Base-by-base conservation (phyloP, 2,329 filamentous ascomycete species). In the Alternaria gansuensis region DNA sequence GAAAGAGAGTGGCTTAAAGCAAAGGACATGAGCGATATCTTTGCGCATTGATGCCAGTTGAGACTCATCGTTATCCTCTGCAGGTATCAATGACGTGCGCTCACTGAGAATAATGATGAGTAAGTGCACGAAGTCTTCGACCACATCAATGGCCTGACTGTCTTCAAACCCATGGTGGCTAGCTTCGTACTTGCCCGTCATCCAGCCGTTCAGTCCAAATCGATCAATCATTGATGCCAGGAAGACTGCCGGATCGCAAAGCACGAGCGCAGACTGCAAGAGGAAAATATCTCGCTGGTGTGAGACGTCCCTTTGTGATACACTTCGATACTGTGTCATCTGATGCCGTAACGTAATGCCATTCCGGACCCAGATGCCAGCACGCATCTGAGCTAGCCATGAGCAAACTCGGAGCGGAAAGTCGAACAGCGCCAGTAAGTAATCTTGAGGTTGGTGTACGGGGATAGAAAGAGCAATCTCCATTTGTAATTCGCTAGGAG, bases 371-470 rank as follows among this genome's bases (percentile, higher is more conserved):
- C 96, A 99, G 88, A 98, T 96, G 51, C 93, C 92, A 17, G 94
- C 93, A 77, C 96, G 97, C 88, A 99, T 98, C 80, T 99, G 96
- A 5, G 95, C 91, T 31, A 99, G 83, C 95, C 95, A 99, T 21
- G 92, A 93, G 75, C 93, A 97, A 0, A 98, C 93, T 51, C 96
- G 87, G 4, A 99, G 82, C 0, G 96, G 94, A 70, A 92, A 97
- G 76, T 99, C 95, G 71, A 99, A 97, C 51, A 93, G 87, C 2
- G 91, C 89, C 75, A 97, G 88, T 23, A 97, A 82, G 70, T 93
- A 89, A 74, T 96, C 92, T 69, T 96, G 91, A 0, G 89, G 80
- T 0, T 81, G 82, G 63, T 86, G 84, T 14, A 87, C 83, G 23
- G 84, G 83, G 53, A 83, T 84, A 33, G 81, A 81, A 3, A 87